Percentiles rank a stretch among this genome's conserved stretches.
These are phyloP conservation scores for Hanseniaspora gamundiae DNA, from an alignment of 1,139 yeast genomes.

Conservation along the genomic window DNA sequence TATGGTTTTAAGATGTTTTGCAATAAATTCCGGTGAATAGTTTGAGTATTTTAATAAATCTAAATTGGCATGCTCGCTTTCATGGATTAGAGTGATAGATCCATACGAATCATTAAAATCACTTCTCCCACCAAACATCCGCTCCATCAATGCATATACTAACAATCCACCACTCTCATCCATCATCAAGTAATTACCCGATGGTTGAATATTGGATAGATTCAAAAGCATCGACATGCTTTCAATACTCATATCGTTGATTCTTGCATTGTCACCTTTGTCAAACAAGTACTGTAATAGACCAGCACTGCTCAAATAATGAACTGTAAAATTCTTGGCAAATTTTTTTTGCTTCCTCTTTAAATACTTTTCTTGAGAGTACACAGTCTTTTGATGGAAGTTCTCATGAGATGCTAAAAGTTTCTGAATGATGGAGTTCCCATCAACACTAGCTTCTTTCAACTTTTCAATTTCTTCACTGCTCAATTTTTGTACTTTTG, in stretches of 20 bases:
- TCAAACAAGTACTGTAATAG: slow-evolving; percentile 63
- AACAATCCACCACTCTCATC: slow-evolving; percentile 90
- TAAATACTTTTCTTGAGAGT: slow-evolving; percentile 83
- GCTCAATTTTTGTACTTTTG: slow-evolving; percentile 60
- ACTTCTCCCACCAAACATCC: slow-evolving; percentile 56
- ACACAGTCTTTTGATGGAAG: slow-evolving; percentile 79
- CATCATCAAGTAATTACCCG: slow-evolving; percentile 75
- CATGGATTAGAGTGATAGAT: slow-evolving; percentile 65
- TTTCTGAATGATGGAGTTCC: slow-evolving; percentile 71
- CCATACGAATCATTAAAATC: slow-evolving; percentile 31
- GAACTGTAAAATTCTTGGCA: slow-evolving; percentile 71
- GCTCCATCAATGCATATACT: slow-evolving; percentile 72
- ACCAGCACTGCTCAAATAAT: slow-evolving; percentile 65
- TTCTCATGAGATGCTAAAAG: slow-evolving; percentile 77
- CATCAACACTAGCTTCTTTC: slow-evolving; percentile 57
- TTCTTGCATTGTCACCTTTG: slow-evolving; percentile 55
- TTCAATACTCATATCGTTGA: slow-evolving; percentile 78
- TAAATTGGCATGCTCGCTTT: slow-evolving; percentile 81
- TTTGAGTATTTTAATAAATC: slow-evolving; percentile 59
- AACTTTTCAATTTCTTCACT: slow-evolving; percentile 69
- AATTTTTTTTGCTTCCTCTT: slow-evolving; percentile 88
- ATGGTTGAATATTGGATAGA: slow-evolving; percentile 73
- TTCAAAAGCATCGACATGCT: slow-evolving; percentile 64
- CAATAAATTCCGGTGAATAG: slow-evolving; percentile 40
- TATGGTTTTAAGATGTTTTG: slow-evolving; percentile 50